Base-by-base conservation (phyloP, 1,284 basidiomycete species). In the Grifola frondosa region DNA sequence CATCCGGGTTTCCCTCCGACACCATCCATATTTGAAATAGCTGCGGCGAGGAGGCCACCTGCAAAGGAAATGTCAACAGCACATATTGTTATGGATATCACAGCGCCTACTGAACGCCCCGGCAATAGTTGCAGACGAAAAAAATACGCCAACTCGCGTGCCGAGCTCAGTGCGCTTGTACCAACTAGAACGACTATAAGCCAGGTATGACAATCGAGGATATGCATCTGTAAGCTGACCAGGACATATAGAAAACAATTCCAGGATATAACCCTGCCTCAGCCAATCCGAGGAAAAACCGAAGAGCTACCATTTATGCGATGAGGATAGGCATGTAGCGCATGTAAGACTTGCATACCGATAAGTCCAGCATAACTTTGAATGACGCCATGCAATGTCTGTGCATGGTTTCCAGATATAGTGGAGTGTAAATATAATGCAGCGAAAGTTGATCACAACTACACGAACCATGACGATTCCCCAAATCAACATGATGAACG, bases 21-120 rank as follows among this genome's bases (percentile, higher is more conserved):
- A 11, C 81, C 81, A 48, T 84, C 66, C 81, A 85, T 83, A 33
- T 86, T 81, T 9, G 71, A 69, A 24, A 86, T 86, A 3, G 77
- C 82, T n/a, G 77, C 75, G 29, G 82, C 76, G 12, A 85, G 65
- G 7, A 82, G 69, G 22, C 81, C 80, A 56, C 77, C 77, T 79
- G 37, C 10, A 34, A n/a, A 2, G 23, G n/a, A n/a, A n/a, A n/a
- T n/a, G n/a, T n/a, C n/a, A 24, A 25, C 30, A 39, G 30, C n/a
- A 24, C 7, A 13, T 16, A 28, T 7, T 7, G 7, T 6, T 21
- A 19, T 25, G 16, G 41, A 46, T n/a, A 24, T 40, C 23, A 38
- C 21, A 15, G 48, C 37, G 62, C 69, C 42, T 47, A 76, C 82
- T 81, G 61, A 87, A 87, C 9, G 83, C 83, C 12, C 84, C 83